These are phyloP conservation scores for Globisporangium rhizosaccharum DNA, from an alignment of 352 stramenopile genomes.

Conservation along the genomic window DNA sequence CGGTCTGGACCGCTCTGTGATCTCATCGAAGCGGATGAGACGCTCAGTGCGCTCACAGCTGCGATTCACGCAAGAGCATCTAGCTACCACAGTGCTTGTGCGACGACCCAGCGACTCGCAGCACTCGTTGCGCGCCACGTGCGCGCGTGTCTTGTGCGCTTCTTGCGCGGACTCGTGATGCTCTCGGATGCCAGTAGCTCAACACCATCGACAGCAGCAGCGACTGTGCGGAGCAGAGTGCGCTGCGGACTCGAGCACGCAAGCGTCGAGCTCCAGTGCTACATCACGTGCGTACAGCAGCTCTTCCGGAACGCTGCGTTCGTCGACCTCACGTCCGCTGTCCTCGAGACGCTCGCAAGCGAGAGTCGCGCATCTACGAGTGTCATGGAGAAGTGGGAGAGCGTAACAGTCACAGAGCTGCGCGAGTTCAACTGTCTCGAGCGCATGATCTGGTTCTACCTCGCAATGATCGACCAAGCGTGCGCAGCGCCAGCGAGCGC, in stretches of 20 bases:
- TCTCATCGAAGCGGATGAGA: neutral
- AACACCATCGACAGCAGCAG: neutral
- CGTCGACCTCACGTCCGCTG: conserved; percentile 4
- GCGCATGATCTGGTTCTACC: conserved; percentile 17
- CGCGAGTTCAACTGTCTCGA: conserved; percentile 9
- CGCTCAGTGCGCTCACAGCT: conserved; percentile 3
- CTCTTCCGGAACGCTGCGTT: conserved; percentile 14
- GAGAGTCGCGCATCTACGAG: neutral
- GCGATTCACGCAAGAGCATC: neutral
- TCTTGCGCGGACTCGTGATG: conserved; percentile 18
- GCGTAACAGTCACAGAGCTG: neutral
- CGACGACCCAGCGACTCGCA: neutral
- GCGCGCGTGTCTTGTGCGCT: conserved; percentile 12
- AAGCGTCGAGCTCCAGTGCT: conserved; percentile 7
- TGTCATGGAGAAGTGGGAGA: too few relatives aligned
- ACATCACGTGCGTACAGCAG: conserved; percentile 9
- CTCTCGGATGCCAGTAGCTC: neutral
- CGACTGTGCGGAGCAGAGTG: neutral
- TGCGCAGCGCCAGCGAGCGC: conserved; percentile 7
- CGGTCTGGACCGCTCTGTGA: neutral
- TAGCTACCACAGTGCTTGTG: neutral
- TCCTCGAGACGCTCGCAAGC: conserved; percentile 1
- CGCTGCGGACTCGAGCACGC: conserved; percentile 13
- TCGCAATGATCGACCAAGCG: conserved; percentile 15
- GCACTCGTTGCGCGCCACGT: conserved; percentile 18